These are phyloP conservation scores for Diacronema lutheri DNA, from an alignment of 78 protist genomes.

Conservation along the genomic window DNA sequence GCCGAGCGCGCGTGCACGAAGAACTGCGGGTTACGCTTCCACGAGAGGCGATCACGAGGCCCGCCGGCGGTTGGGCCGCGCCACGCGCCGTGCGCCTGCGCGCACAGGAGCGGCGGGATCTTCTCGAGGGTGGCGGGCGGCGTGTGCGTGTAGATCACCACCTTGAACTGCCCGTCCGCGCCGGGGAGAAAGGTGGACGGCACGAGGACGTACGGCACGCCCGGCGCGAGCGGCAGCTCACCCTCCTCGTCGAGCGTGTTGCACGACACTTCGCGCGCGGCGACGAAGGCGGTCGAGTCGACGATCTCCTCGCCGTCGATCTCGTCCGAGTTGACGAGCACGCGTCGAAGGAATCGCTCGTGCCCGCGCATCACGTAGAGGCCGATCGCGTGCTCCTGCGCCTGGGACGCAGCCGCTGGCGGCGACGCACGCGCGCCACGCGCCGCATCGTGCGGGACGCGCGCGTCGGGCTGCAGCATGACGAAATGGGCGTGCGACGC, in stretches of 20 bases:
- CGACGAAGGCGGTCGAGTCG: constrained; percentile 1
- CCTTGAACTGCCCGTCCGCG: neutral
- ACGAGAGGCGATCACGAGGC: too few relatives aligned
- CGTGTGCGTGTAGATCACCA: neutral
- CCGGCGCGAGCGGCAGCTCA: neutral
- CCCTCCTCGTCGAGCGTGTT: constrained; percentile 21
- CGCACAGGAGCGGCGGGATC: neutral
- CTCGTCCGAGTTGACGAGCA: neutral
- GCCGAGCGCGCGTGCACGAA: too few relatives aligned
- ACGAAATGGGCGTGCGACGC: neutral
- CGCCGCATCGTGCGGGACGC: neutral
- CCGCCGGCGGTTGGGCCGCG: neutral
- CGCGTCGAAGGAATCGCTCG: neutral
- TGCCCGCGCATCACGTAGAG: constrained; percentile 7
- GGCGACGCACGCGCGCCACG: too few relatives aligned
- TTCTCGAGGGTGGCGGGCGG: neutral
- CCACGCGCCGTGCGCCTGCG: neutral
- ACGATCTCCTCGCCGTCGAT: constrained; percentile 8
- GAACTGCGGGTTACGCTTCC: too few relatives aligned
- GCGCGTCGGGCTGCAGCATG: constrained; percentile 1
- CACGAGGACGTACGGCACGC: neutral
- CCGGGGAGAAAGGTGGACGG: neutral
- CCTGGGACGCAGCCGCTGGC: too few relatives aligned
- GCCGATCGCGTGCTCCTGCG: neutral
- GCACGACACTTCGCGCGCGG: neutral